phyloP scores from a whole-genome alignment of 371 early-diverging fungal genomes.

The Globomyces sp. region DNA sequence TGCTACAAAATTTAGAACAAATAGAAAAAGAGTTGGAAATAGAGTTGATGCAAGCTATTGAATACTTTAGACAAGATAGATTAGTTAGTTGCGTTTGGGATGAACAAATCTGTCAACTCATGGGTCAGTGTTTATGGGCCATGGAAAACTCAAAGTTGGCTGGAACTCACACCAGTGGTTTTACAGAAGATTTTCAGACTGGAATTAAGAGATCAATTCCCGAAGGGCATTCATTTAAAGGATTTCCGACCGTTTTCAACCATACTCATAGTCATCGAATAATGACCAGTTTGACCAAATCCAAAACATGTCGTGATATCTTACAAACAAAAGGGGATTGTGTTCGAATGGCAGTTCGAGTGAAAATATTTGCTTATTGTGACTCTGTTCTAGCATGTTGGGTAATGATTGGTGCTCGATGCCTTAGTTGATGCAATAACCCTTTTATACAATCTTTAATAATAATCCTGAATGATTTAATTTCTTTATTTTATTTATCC shows the following conservation, averaged over 20 bases:
- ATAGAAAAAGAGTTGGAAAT: constrained; percentile 30
- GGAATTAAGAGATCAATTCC: constrained; percentile 34
- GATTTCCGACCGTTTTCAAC: constrained; percentile 38
- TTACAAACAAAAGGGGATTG: constrained; percentile 36
- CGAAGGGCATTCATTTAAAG: constrained; percentile 44
- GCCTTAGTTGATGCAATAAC: too few relatives aligned
- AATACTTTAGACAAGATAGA: constrained; percentile 30
- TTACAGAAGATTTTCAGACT: constrained; percentile 31
- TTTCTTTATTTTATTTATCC: too few relatives aligned
- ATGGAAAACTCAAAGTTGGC: constrained; percentile 31
- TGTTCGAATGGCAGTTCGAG: constrained; percentile 33
- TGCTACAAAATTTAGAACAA: background rate
- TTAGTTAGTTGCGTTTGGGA: constrained; percentile 30
- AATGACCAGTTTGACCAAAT: constrained; percentile 23
- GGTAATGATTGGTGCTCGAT: constrained; percentile 38
- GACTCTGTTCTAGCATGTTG: constrained; percentile 34
- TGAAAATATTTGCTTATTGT: constrained; percentile 28
- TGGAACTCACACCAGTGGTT: background rate
- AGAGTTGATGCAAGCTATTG: constrained; percentile 25
- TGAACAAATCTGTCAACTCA: constrained; percentile 25
- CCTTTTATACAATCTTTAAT: too few relatives aligned
- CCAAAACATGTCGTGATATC: constrained; percentile 26
- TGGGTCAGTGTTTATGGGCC: constrained; percentile 32
- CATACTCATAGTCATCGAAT: constrained; percentile 28
- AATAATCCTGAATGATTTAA: too few relatives aligned